Base-by-base conservation (phyloP, 495 filamentous ascomycete species). In the Copromyces sp. region DNA sequence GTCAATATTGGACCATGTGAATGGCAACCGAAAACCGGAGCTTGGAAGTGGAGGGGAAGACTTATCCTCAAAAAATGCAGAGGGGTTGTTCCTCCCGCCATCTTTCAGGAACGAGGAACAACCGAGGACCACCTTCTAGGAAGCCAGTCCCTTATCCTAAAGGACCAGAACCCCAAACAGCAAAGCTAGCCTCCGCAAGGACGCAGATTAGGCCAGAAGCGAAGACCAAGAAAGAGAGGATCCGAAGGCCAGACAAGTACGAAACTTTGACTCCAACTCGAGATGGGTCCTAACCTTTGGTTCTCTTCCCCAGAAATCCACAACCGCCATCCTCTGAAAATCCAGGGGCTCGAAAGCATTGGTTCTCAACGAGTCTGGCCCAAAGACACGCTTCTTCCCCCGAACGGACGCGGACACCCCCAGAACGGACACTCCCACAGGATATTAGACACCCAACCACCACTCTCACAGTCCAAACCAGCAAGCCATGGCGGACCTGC, bases 221-320 rank as follows among this genome's bases (percentile, higher is more conserved):
- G 59, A 70, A 71, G 41, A 68, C 68, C 73, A 73, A 77, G 76
- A 73, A 75, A 73, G 59, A 53, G 53, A 24, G 53, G 70, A 44
- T 69, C 77, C 78, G 71, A 71, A 68, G 71, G 65, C 79, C 87
- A 84, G 93, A 96, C 92, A 95, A 94, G 94, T 87, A 81, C 94
- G 83, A 92, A 89, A 83, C 94, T 94, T 94, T 97, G 94, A 97
- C 89, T 85, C 93, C 92, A 93, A 94, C 92, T 89, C 92, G 77
- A 89, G 92, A 94, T 93, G 94, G 92, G 93, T 93, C 94, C 94
- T 86, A 83, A 75, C 68, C 53, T 71, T 74, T 74, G 74, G 76
- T 73, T 74, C 73, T 47, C 14, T 68, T 20, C 39, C 32, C 8
- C 37, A 9, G 2, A 65, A 8, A 37, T 65, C 29, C 53, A 65